Evolutionary conservation across 192 early-diverging fungal species (phyloP), one percentile per base, ranked within the genome.

Genomic region (Coemansia sp.): DNA sequence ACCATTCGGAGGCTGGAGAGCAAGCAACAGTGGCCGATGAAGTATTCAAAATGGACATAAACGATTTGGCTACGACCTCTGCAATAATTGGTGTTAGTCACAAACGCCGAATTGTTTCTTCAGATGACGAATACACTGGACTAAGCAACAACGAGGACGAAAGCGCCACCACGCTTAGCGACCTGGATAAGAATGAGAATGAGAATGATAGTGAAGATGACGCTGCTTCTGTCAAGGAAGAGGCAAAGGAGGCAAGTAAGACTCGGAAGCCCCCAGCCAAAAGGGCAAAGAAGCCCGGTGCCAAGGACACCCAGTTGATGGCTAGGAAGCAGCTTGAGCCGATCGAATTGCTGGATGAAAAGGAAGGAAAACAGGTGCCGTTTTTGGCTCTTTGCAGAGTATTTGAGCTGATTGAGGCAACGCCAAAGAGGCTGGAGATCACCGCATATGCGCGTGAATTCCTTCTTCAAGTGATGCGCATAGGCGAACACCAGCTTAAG

Each of bases 341-440:
- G 38, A 46, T 76, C 16, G 67, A 61, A 48, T 65, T 76, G 20
- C 63, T 81, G 45, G 68, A 67, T 32, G 73, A 70, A 37, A 81
- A 73, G 16, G 79, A 81, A 10, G 79, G 79, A 22, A 60, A 56
- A 40, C 69, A 72, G 43, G 58, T 81, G 2, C 92, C 95, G 16
- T 99, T 96, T 71, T 77, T 88, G 49, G 91, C 87, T 0, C 82
- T 99, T 9, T 98, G 96, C 85, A 87, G 91, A 55, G 93, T 92
- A 9, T 98, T 98, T 76, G 96, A 95, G 54, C 62, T 75, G 32
- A 91, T 95, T 63, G 95, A 95, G 71, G 86, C 74, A 11, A 98
- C 95, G 6, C 95, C 95, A 41, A 98, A 98, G 76, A 84, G 81
- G 41, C 69, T 83, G 14, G 81, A 77, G 66, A 83, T 83, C 43